phyloP scores from a whole-genome alignment of 129 eudicot genomes.

The Artemisia annua region DNA sequence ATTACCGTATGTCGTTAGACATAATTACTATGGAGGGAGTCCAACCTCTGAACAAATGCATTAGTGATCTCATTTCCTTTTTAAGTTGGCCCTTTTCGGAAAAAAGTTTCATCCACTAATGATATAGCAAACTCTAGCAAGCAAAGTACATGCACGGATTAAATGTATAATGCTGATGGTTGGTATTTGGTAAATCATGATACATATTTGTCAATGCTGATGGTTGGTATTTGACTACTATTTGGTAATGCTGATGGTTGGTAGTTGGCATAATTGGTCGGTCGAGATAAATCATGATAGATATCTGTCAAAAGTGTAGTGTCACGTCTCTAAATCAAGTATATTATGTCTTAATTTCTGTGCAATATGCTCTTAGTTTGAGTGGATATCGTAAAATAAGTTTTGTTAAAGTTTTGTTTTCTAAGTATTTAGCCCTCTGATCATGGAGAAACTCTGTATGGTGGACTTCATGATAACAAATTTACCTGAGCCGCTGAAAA shows the following conservation, averaged over 20 bases:
- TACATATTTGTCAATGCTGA: neutral
- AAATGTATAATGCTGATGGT: too few relatives aligned
- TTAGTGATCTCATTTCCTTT: slow-evolving; percentile 9
- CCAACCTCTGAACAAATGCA: neutral
- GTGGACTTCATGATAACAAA: neutral
- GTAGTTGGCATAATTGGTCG: neutral
- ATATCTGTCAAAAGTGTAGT: neutral
- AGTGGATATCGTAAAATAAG: neutral
- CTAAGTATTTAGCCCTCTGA: neutral
- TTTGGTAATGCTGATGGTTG: neutral
- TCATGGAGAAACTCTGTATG: neutral
- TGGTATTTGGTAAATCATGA: neutral
- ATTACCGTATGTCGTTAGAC: neutral
- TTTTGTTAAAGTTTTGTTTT: neutral
- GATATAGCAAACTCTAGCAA: slow-evolving; percentile 3
- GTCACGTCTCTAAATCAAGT: neutral
- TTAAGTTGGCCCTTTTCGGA: neutral
- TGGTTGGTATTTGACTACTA: neutral
- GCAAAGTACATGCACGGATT: neutral
- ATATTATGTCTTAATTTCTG: neutral
- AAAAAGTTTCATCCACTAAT: neutral
- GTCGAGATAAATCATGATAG: neutral
- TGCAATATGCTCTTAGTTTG: neutral
- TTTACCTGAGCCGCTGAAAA: neutral
- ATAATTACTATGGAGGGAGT: neutral